Evolutionary conservation across 1,139 yeast genomes (phyloP), one percentile per base, ranked within the genome.

Genomic region (Candida tunisiensis): DNA sequence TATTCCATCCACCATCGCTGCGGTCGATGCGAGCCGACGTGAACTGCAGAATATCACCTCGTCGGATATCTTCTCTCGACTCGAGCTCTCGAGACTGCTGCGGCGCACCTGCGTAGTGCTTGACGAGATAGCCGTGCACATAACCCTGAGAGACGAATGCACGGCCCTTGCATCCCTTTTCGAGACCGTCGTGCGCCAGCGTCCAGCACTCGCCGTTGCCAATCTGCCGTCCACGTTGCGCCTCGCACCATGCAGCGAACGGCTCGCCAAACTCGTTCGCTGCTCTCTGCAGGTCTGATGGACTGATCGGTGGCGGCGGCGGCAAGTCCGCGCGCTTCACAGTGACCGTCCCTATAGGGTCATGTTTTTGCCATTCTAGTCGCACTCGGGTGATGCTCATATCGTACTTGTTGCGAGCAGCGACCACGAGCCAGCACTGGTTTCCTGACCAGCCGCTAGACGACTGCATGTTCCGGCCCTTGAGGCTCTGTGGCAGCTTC

Each of bases 141-240:
- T 51, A 46, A 15, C 69, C 69, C 13, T 59, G 57, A 8, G 75
- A 63, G 2, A 64, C 61, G 51, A 74, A 61, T 0, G 82, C 82
- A 39, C 63, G 65, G 14, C 65, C 69, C 0, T 74, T 74, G 37
- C 77, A 68, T 0, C 73, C 71, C 32, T 65, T 61, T 27, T 55
- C 52, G 22, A 74, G 53, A 0, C 80, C 79, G 29, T 69, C 69
- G 29, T 62, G 61, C 1, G 82, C 83, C 33, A 74, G 56, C 24
- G 77, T 75, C 83, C 83, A 74, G 47, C 85, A 74, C 42, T 74
- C 83, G 8, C 85, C 85, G 27, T 65, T 49, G 2, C 78, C 79
- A 8, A 74, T 75, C 31, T 57, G 57, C 25, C 58, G 55, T 1
- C 74, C 75, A 26, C 53, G 42, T 24, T 59, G 57, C 21, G 61